phyloP scores from a whole-genome alignment of 441 rosid genomes.

The Metrosideros polymorpha region DNA sequence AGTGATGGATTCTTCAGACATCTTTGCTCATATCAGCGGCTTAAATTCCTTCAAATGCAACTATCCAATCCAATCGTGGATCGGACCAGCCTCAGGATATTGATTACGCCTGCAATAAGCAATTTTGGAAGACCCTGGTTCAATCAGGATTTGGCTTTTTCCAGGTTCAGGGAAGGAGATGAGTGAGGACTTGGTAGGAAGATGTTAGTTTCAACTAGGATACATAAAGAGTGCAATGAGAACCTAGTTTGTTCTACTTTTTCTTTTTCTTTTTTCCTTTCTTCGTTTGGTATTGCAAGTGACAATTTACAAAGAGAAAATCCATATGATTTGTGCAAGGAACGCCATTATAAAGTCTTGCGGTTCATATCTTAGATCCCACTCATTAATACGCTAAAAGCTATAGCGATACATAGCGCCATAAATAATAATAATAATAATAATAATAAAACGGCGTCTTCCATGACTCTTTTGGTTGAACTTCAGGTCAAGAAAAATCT shows the following conservation, averaged over 20 bases:
- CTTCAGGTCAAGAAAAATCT: neutral
- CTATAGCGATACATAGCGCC: neutral
- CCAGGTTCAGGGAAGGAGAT: slow-evolving; percentile 2
- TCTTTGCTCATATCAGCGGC: slow-evolving; percentile 79
- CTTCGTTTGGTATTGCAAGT: neutral
- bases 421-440: too few species aligned
- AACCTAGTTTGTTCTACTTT: neutral
- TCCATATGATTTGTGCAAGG: neutral
- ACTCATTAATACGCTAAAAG: neutral
- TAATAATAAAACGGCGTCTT: neutral
- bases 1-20: slow-evolving; percentile 70
- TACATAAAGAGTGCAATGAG: neutral
- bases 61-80: slow-evolving; percentile 74
- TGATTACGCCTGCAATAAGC: slow-evolving; percentile 9
- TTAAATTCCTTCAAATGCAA: slow-evolving; percentile 90
- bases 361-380: neutral
- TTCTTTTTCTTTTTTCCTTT: neutral
- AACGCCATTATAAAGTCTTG: neutral
- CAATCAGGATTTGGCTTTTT: slow-evolving; percentile 9
- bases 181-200: neutral
- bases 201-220: neutral
- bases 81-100: slow-evolving; percentile 16
- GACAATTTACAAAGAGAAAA: neutral
- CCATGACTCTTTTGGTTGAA: neutral
- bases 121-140: slow-evolving; percentile 41